Evolutionary conservation across 2,329 filamentous ascomycete species (phyloP).

Genomic region (Biscogniauxia sp.): DNA sequence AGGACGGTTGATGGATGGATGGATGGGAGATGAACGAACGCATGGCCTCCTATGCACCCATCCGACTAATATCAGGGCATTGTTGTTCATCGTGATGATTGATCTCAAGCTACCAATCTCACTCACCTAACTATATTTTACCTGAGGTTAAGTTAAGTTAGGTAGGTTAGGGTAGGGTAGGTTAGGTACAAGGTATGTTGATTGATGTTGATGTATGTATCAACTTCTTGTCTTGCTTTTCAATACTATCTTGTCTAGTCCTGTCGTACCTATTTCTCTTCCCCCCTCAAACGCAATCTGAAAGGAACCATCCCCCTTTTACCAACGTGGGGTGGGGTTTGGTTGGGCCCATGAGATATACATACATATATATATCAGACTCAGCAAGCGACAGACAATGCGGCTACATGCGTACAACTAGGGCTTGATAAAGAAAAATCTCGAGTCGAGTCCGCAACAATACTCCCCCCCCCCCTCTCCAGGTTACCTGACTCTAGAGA

Average conservation of each 20-base stretch:
- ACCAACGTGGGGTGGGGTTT: not conserved
- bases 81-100: not conserved
- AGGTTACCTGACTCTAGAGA: too few species aligned
- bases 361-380: not conserved
- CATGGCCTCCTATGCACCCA: not conserved
- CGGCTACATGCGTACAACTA: not conserved
- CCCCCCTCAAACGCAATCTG: too few species aligned
- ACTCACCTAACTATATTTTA: slow-evolving; percentile 2
- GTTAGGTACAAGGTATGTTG: too few species aligned
- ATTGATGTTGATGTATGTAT: too few species aligned
- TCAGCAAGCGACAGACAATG: not conserved
- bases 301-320: not conserved
- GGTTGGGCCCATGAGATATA: not conserved
- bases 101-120: too few species aligned
- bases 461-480: too few species aligned
- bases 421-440: not conserved
- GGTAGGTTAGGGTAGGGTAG: too few species aligned
- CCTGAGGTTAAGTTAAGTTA: too few species aligned
- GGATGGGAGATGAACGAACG: not conserved
- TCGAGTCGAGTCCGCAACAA: not conserved
- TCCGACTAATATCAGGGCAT: not conserved
- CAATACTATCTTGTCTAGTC: too few species aligned
- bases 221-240: too few species aligned
- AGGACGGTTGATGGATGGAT: slow-evolving; percentile 5
- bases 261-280: too few species aligned